Evolutionary conservation across 2,329 filamentous ascomycete species (phyloP).

Genomic region (Helotiales sp.): DNA sequence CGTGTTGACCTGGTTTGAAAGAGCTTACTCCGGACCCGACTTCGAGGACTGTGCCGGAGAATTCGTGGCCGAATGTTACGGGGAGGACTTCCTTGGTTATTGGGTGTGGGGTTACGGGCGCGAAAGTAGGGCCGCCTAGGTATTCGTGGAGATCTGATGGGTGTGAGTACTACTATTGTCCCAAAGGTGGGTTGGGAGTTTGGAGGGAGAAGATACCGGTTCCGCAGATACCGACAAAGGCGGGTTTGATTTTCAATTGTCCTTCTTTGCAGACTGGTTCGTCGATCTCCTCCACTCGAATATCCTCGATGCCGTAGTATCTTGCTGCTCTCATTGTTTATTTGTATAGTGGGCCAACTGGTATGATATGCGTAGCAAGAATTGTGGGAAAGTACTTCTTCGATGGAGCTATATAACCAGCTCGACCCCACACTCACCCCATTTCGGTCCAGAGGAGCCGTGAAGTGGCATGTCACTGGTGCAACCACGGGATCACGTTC

Average conservation of each 20-base stretch:
- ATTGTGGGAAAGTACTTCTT: neutral
- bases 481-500: neutral
- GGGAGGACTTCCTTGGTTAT: constrained; percentile 58
- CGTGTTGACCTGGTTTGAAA: constrained; percentile 54
- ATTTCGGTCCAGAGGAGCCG: constrained; percentile 5
- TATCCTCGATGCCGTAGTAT: constrained; percentile 56
- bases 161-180: constrained; percentile 3
- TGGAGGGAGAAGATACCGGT: constrained; percentile 30
- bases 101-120: constrained; percentile 52
- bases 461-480: neutral
- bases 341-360: constrained; percentile 4
- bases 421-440: constrained; percentile 9
- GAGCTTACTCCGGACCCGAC: constrained; percentile 50
- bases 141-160: constrained; percentile 52
- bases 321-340: constrained; percentile 50
- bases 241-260: constrained; percentile 50
- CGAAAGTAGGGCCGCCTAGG: constrained; percentile 47
- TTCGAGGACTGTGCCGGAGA: constrained; percentile 59
- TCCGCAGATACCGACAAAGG: constrained; percentile 55
- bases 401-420: too few species aligned
- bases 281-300: constrained; percentile 52
- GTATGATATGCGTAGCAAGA: neutral
- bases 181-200: neutral
- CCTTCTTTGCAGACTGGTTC: constrained; percentile 47
- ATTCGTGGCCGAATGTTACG: constrained; percentile 65